Conservation (phyloP, 768 basidiomycete genomes). For the Pisolithus tinctorius region DNA sequence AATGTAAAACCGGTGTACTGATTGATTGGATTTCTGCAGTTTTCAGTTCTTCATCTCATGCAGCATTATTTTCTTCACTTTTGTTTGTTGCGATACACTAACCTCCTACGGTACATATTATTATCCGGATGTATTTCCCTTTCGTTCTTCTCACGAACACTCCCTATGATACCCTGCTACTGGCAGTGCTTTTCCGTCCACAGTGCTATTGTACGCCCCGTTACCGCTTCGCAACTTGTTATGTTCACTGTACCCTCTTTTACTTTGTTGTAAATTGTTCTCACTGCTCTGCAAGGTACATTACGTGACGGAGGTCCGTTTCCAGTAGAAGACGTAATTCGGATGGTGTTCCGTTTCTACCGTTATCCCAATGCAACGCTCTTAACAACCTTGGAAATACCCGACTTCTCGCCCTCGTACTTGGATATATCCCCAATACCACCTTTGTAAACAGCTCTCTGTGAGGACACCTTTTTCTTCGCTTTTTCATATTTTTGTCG, state of each 20-base stretch:
- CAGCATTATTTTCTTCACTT: slow-evolving; percentile 1
- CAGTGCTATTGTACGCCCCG: background rate
- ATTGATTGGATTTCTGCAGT: background rate
- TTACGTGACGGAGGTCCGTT: background rate
- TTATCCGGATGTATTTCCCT: background rate
- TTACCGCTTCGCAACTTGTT: background rate
- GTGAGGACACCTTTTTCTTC: slow-evolving; percentile 84
- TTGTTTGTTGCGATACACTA: slow-evolving; percentile 14
- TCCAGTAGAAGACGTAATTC: background rate
- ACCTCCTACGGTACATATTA: slow-evolving; percentile 6
- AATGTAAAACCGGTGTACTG: background rate
- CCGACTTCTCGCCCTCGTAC: slow-evolving; percentile 89
- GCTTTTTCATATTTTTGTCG: slow-evolving; percentile 90
- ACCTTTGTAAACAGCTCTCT: slow-evolving; percentile 90
- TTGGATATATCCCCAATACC: slow-evolving; percentile 64
- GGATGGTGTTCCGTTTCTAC: background rate
- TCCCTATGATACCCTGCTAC: background rate
- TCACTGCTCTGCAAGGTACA: background rate
- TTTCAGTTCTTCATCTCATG: background rate
- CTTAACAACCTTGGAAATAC: slow-evolving; percentile 89
- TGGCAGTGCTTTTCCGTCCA: background rate
- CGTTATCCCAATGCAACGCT: slow-evolving; percentile 59
- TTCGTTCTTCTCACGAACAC: slow-evolving; percentile 2
- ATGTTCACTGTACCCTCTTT: background rate
- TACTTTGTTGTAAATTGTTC: background rate